A percentile compares a stretch with the other conserved stretches of the same genome.
Conservation (phyloP, 345 rosid species). For the Murraya paniculata region DNA sequence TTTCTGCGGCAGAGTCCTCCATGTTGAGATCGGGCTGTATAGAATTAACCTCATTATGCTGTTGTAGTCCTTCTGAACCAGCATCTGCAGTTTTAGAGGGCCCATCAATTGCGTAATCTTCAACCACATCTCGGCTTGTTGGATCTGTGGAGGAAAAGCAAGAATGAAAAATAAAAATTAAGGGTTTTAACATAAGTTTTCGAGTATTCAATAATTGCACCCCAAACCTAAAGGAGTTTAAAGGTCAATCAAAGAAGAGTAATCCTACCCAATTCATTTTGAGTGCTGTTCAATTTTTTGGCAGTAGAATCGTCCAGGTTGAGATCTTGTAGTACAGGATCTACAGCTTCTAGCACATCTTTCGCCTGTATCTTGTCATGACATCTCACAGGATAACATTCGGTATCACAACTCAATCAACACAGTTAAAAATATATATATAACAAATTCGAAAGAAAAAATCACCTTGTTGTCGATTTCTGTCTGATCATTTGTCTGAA, state of each 20-base stretch:
- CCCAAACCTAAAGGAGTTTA: neutral
- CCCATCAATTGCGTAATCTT: constrained; percentile 32
- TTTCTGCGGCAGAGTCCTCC: neutral
- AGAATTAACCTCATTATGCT: constrained; percentile 29
- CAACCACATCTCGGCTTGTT: constrained; percentile 25
- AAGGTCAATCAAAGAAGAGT: constrained; percentile 14
- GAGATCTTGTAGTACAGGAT: constrained; percentile 21
- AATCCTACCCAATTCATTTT: constrained; percentile 39
- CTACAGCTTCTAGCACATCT: constrained; percentile 33
- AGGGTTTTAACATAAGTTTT: neutral
- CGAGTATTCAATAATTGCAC: neutral
- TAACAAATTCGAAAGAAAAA: constrained; percentile 15
- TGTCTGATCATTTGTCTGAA: constrained; percentile 24
- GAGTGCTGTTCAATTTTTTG: constrained; percentile 25
- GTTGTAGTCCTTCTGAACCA: constrained; percentile 15
- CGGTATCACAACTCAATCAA: constrained; percentile 18
- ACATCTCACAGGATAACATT: constrained; percentile 18
- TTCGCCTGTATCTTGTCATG: constrained; percentile 29
- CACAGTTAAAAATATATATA: constrained; percentile 15
- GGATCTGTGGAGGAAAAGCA: constrained; percentile 30
- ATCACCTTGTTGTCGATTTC: constrained; percentile 37
- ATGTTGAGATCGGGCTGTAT: neutral
- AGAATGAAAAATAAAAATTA: neutral
- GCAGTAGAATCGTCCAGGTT: constrained; percentile 21
- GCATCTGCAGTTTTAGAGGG: constrained; percentile 27